These are phyloP conservation scores for Dendryphion nanum DNA, from an alignment of 2,329 filamentous ascomycete genomes.

Conservation along the genomic window DNA sequence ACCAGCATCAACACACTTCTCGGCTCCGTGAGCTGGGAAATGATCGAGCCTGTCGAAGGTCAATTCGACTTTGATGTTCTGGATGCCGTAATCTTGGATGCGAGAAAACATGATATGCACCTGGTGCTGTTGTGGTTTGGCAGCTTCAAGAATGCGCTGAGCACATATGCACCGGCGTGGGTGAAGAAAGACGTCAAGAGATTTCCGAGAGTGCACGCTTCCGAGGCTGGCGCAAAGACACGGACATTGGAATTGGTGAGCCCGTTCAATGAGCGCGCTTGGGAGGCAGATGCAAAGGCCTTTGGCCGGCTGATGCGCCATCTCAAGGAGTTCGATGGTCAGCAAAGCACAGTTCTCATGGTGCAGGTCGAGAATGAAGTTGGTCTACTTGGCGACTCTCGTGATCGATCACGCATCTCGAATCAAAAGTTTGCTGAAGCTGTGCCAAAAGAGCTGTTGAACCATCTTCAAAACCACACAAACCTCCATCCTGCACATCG, in stretches of 20 bases:
- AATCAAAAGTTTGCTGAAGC: constrained; percentile 40
- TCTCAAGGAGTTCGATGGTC: constrained; percentile 44
- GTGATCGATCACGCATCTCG: constrained; percentile 46
- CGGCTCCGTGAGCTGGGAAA: constrained; percentile 48
- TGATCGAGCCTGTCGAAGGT: constrained; percentile 47
- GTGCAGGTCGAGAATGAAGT: constrained; percentile 59
- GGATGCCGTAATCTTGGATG: constrained; percentile 40
- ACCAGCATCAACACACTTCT: constrained; percentile 48
- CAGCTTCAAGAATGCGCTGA: constrained; percentile 46
- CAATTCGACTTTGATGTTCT: constrained; percentile 45
- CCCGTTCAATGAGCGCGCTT: neutral
- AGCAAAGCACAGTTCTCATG: constrained; percentile 54
- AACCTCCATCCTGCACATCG: neutral
- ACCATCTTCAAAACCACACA: neutral
- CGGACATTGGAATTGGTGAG: constrained; percentile 8
- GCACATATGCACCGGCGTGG: constrained; percentile 28
- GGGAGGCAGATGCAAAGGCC: constrained; percentile 32
- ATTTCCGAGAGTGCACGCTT: constrained; percentile 22
- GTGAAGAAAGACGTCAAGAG: constrained; percentile 35
- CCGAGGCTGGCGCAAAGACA: constrained; percentile 25
- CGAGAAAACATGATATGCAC: constrained; percentile 38
- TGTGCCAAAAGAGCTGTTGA: neutral
- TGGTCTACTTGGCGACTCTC: constrained; percentile 53
- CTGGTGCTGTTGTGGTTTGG: constrained; percentile 50
- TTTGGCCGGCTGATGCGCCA: constrained; percentile 42